Conservation (phyloP, 1,284 basidiomycete species). For the Rhizopogon parksii region DNA sequence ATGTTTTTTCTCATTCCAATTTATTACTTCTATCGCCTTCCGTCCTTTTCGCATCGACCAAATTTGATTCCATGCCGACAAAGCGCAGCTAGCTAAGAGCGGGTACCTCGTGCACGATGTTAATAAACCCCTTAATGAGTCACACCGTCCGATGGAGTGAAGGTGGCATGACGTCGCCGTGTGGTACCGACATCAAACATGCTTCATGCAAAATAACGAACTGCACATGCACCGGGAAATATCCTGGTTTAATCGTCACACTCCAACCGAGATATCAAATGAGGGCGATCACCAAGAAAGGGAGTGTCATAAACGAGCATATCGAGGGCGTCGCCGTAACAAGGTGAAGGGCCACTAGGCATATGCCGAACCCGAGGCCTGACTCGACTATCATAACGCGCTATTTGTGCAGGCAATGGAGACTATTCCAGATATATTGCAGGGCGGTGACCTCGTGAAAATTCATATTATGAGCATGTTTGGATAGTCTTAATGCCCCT, state of each 20-base stretch:
- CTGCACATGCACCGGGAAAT: not conserved
- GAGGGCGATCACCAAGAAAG: not conserved
- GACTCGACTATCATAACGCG: not conserved
- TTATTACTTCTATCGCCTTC: not conserved
- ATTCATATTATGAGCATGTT: not conserved
- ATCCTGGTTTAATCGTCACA: not conserved
- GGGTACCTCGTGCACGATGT: not conserved
- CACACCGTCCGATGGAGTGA: not conserved
- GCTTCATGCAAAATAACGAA: not conserved
- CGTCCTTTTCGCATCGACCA: not conserved
- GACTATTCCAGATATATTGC: constrained; percentile 1
- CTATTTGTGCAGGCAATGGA: not conserved
- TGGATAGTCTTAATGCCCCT: not conserved
- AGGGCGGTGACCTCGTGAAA: constrained; percentile 1
- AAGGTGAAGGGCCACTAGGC: not conserved
- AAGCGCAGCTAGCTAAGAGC: not conserved
- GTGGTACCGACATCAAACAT: not conserved
- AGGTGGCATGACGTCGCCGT: not conserved
- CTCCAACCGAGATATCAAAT: not conserved
- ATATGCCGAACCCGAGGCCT: not conserved
- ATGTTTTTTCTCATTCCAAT: not conserved
- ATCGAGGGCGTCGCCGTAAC: not conserved
- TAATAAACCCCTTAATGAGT: not conserved
- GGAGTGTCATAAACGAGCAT: not conserved
- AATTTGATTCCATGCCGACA: not conserved